These are phyloP conservation scores for Tylopilus rubrobrunneus DNA, from an alignment of 768 basidiomycete species.

Conservation along the genomic window DNA sequence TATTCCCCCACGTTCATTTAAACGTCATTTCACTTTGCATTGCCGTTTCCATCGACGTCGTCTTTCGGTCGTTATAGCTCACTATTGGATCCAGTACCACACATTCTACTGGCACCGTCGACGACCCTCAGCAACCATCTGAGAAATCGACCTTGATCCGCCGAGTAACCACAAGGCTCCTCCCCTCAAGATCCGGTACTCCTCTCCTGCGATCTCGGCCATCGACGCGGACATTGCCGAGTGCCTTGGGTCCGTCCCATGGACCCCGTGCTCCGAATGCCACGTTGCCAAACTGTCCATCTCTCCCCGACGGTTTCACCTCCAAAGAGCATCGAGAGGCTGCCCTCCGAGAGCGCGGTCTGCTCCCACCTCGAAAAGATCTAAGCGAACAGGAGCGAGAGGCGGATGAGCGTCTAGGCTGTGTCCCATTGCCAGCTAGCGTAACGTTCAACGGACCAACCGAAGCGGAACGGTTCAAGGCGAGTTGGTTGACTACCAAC, in stretches of 20 bases:
- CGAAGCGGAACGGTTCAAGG: slow-evolving; percentile 52
- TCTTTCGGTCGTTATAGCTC: neutral
- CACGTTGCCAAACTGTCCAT: slow-evolving; percentile 2
- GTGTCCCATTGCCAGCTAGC: slow-evolving; percentile 31
- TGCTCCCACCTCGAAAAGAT: slow-evolving; percentile 44
- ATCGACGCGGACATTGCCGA: slow-evolving; percentile 9
- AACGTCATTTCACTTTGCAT: neutral
- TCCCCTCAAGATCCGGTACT: slow-evolving; percentile 13
- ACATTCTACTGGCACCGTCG: neutral
- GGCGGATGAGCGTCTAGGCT: slow-evolving; percentile 39
- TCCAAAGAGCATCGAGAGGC: slow-evolving; percentile 38
- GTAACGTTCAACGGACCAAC: slow-evolving; percentile 25
- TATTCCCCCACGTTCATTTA: slow-evolving; percentile 2
- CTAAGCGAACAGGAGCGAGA: slow-evolving; percentile 38
- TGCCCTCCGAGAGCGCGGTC: slow-evolving; percentile 57
- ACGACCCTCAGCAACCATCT: neutral
- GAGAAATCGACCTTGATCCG: slow-evolving; percentile 24
- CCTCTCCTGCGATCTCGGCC: slow-evolving; percentile 8
- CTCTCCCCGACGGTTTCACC: slow-evolving; percentile 21
- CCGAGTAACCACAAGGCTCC: slow-evolving; percentile 28
- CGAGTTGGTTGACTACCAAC: slow-evolving; percentile 49
- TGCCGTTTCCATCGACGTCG: neutral
- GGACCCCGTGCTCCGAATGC: slow-evolving; percentile 5
- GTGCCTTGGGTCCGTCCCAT: neutral
- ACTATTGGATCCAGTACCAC: neutral